Conservation (phyloP, 352 stramenopile species). For the Phytopythium aichiense region DNA sequence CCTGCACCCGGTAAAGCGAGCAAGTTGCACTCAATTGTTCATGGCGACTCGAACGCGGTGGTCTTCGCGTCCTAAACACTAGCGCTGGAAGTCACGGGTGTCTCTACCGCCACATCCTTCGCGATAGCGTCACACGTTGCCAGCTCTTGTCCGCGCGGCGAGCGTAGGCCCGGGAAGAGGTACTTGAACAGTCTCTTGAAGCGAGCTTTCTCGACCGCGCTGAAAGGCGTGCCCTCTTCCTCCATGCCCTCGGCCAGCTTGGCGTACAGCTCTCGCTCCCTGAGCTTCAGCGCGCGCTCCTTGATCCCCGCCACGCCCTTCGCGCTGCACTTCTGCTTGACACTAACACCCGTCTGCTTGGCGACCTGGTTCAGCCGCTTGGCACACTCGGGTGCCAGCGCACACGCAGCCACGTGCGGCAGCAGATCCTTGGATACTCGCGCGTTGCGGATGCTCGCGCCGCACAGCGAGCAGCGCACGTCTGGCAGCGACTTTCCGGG, state of each 20-base stretch:
- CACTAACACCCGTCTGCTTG: background rate
- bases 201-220: background rate
- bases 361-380: background rate
- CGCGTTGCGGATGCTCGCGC: background rate
- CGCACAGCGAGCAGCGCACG: slow-evolving; percentile 2
- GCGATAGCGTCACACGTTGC: background rate
- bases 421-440: background rate
- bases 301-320: background rate
- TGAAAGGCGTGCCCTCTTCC: background rate
- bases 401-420: background rate
- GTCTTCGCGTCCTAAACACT: background rate
- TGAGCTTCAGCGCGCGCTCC: background rate
- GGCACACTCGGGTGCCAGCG: background rate
- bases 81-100: background rate
- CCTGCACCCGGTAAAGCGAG: too few species aligned
- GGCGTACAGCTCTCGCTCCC: background rate
- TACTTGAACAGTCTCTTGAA: slow-evolving; percentile 7
- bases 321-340: background rate
- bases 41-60: background rate
- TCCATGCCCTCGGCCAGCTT: slow-evolving; percentile 1
- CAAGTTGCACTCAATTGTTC: background rate
- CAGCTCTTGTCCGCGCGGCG: background rate
- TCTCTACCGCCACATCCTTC: background rate
- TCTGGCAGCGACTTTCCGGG: slow-evolving; percentile 1
- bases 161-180: background rate